These are phyloP conservation scores for Setaria viridis DNA, from an alignment of 202 grass and related monocot genomes.

Conservation along the genomic window DNA sequence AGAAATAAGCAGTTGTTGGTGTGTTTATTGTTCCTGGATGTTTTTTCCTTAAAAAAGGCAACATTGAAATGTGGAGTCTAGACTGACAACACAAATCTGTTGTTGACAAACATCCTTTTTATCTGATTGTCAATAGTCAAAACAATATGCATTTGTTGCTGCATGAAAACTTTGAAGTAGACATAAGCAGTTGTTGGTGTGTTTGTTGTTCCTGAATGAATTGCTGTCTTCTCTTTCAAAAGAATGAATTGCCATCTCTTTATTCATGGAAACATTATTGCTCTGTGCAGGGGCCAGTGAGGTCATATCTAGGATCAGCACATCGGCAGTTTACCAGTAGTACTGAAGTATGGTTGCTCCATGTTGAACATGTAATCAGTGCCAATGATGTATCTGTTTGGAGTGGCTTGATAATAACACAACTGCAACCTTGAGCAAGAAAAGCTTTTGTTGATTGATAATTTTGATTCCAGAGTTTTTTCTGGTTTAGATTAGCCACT, in stretches of 20 bases:
- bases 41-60: no score
- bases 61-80: no score
- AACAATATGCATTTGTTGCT: neutral
- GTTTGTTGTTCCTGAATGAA: neutral
- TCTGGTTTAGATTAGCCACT: no score
- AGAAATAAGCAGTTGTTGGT: neutral
- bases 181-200: no score
- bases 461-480: no score
- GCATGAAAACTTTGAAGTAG: neutral
- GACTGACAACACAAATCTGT: slow-evolving; percentile 13
- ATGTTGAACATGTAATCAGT: slow-evolving; percentile 24
- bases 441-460: slow-evolving; percentile 1
- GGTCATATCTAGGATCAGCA: slow-evolving; percentile 7
- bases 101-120: neutral
- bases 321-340: slow-evolving; percentile 15
- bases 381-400: slow-evolving; percentile 1
- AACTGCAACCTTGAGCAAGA: neutral
- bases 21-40: neutral
- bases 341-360: neutral
- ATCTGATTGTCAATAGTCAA: neutral
- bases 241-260: neutral
- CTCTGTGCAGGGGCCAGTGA: slow-evolving; percentile 57
- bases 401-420: slow-evolving; percentile 31
- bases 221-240: no score
- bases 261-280: slow-evolving; percentile 25